Evolutionary conservation across 345 rosid species (phyloP).

Genomic region (Xanthoceras sorbifolium): DNA sequence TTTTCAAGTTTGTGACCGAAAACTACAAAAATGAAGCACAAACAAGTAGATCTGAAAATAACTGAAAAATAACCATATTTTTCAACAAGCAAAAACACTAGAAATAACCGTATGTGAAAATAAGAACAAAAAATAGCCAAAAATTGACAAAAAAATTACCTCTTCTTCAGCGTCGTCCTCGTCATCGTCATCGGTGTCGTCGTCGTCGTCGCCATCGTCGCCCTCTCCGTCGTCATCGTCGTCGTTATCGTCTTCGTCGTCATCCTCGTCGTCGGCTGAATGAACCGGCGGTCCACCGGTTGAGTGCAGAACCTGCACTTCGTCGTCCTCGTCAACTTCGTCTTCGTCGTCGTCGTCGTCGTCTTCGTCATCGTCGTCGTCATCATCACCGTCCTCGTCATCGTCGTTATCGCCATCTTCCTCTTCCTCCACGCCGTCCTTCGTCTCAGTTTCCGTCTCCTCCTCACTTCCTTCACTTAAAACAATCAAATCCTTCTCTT

Average conservation of each 20-base stretch:
- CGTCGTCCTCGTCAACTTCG: conserved; percentile 52
- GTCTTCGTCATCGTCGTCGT: conserved; percentile 37
- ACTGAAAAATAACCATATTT: neutral
- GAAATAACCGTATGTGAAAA: neutral
- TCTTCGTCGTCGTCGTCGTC: conserved; percentile 49
- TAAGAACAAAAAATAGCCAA: neutral
- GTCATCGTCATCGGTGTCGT: conserved; percentile 43
- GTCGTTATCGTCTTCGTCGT: conserved; percentile 53
- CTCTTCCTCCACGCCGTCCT: conserved; percentile 22
- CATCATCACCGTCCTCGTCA: conserved; percentile 46
- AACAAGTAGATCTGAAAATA: conserved; percentile 36
- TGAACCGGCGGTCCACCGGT: conserved; percentile 56
- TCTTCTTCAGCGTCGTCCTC: conserved; percentile 44
- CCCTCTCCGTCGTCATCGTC: conserved; percentile 50
- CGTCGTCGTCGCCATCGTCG: conserved; percentile 52
- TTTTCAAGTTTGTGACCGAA: neutral
- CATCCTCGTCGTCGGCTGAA: conserved; percentile 56
- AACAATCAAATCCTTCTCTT: conserved; percentile 35
- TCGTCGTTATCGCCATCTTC: conserved; percentile 29
- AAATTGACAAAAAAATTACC: conserved; percentile 24
- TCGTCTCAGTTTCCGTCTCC: conserved; percentile 30
- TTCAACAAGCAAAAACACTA: neutral
- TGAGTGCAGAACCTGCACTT: conserved; percentile 57
- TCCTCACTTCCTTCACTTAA: conserved; percentile 33
- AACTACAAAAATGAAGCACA: neutral